Percentiles rank a stretch among this genome's conserved stretches.
phyloP scores from a whole-genome alignment of 2,329 filamentous ascomycete species.

The Blastomyces emzantsi region DNA sequence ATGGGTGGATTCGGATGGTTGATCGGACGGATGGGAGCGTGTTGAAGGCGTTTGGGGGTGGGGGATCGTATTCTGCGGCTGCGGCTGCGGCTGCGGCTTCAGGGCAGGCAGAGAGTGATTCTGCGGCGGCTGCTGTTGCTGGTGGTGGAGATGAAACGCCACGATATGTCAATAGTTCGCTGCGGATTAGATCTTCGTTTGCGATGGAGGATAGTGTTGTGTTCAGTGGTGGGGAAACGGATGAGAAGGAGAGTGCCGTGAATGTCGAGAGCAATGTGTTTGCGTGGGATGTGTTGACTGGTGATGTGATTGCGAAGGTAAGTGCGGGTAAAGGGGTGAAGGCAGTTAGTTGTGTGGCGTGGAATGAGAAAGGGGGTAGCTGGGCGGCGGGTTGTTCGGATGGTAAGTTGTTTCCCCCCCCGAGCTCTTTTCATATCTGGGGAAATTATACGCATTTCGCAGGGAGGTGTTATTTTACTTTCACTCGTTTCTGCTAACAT shows the following conservation, averaged over 20 bases:
- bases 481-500: not conserved
- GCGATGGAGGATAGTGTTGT: constrained; percentile 70
- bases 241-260: constrained; percentile 41
- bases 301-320: constrained; percentile 56
- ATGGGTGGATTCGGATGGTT: constrained; percentile 69
- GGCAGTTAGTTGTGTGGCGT: constrained; percentile 39
- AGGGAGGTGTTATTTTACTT: not conserved
- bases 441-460: not conserved
- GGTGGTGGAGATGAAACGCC: not conserved
- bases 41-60: constrained; percentile 59
- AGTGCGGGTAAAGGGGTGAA: constrained; percentile 33
- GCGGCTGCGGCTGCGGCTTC: not conserved
- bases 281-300: constrained; percentile 77
- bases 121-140: not conserved
- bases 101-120: constrained; percentile 34
- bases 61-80: not conserved
- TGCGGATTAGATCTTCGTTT: constrained; percentile 67
- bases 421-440: not conserved
- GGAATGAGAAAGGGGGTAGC: constrained; percentile 33
- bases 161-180: constrained; percentile 53
- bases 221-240: constrained; percentile 68
- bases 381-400: constrained; percentile 37
- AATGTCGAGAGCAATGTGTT: constrained; percentile 28
- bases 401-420: constrained; percentile 24
- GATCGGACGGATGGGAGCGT: constrained; percentile 66